Evolutionary conservation across 352 stramenopile species (phyloP), one percentile per base, ranked within the genome.

Genomic region (Globisporangium paroecandrum): DNA sequence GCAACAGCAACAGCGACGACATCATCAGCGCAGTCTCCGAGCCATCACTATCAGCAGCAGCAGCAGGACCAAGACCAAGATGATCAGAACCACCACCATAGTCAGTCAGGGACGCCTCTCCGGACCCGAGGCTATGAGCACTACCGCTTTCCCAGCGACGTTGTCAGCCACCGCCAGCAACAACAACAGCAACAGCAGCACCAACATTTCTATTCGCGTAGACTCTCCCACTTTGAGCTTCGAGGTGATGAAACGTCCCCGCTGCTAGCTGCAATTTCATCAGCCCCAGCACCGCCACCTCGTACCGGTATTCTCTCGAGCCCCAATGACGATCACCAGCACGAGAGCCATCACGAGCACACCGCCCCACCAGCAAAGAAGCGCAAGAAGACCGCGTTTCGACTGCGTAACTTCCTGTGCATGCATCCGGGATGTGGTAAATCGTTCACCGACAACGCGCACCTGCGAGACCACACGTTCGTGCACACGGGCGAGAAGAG

Each of bases 401-500:
- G 82, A 9, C 79, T 91, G 66, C 81, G 81, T 57, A 91, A 89
- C 49, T 91, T 91, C 29, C 69, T 87, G 22, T 89, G 82, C 55
- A 85, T 85, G 65, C 79, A 91, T 61, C 81, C 81, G 62, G 77
- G 76, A 18, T 91, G 82, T 60, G 81, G 77, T 57, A 91, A 91
- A 68, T 85, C 81, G 25, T 91, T 91, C 64, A 78, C 79, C 18
- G 81, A 89, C 71, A 91, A 84, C 64, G 82, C 82, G 41, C 81
- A 91, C 53, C 69, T 89, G 57, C 71, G 81, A 63, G 81, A 90
- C 65, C 82, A 90, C 69, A 90, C 78, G 36, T 82, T 89, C 41
- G 82, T 90, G n/a, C 82, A 90, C 70, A 89, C 81, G 38, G 80
- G 82, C 58, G 82, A 89, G 66, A 89, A 89, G 78, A 85, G 77